Base-by-base conservation (phyloP, 305 asterid species). In the Fraxinus xanthoxyloides region DNA sequence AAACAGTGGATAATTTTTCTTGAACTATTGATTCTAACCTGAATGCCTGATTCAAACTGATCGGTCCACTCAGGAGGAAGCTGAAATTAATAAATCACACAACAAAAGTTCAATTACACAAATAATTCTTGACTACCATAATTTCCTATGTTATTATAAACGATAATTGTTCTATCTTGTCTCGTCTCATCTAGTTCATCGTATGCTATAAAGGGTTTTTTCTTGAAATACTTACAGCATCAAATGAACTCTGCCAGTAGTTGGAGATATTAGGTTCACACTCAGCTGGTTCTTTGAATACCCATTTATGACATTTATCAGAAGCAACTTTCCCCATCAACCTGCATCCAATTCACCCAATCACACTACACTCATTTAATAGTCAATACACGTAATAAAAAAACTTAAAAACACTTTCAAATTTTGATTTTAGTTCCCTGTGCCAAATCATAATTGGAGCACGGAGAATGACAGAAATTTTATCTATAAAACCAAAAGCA, bases 271-370 rank as follows among this genome's bases (percentile, higher is more conserved):
- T 94, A 73, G 98, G 95, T 84, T 97, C 99, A 87, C 93, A 91
- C 75, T 97, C 98, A 34, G 98, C 90, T 79, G 98, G 98, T 89
- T 94, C 99, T 82, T 97, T 97, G 93, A 97, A 97, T 26, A 94
- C 98, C 99, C 99, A 97, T 94, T 97, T 97, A 90, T 97, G 99
- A 87, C 99, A 97, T 90, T 97, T 97, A 97, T 97, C 99, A 82
- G 99, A 97, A 79, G 99, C 99, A 87, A 96, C 99, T 91, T 96
- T 96, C 82, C 99, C 99, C 98, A 96, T 94, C 94, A 96, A 91
- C 89, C 99, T 97, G 97, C 94, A 86, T 24, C 17, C 35, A 65
- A 61, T 85, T 88, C 82, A 85, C 82, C 81, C 85, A 87, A 87
- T 91, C 90, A 91, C 80, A 72, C 76, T 19, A 43, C 32, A 34